Evolutionary conservation across 352 stramenopile species (phyloP).

Genomic region (Phytophthora pseudosyringae): DNA sequence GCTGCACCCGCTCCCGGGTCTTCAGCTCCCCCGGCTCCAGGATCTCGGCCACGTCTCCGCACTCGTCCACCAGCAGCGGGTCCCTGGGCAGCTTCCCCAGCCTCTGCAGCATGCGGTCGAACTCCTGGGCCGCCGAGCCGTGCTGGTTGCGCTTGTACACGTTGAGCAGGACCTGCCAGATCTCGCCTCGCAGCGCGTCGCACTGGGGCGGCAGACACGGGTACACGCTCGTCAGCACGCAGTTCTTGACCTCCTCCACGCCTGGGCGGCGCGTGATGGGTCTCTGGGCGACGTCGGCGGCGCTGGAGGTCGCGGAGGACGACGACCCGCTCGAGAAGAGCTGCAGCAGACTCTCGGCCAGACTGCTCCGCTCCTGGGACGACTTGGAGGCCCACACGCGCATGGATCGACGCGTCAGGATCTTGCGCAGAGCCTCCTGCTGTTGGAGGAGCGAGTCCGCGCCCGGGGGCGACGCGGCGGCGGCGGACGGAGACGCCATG

Average conservation of each 20-base stretch:
- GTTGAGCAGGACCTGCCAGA: slow-evolving; percentile 86
- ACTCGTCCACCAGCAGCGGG: slow-evolving; percentile 66
- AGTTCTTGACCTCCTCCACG: slow-evolving; percentile 74
- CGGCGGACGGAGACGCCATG: slow-evolving; percentile 24
- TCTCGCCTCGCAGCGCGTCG: slow-evolving; percentile 61
- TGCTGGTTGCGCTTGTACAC: slow-evolving; percentile 85
- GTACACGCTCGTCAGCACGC: slow-evolving; percentile 54
- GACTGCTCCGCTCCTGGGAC: slow-evolving; percentile 54
- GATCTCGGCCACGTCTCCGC: slow-evolving; percentile 48
- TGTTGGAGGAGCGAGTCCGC: slow-evolving; percentile 15
- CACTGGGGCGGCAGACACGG: slow-evolving; percentile 61
- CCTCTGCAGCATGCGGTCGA: slow-evolving; percentile 72
- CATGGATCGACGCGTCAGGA: slow-evolving; percentile 56
- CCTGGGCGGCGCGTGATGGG: slow-evolving; percentile 78
- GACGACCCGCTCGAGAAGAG: slow-evolving; percentile 62
- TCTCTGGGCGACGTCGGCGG: slow-evolving; percentile 31
- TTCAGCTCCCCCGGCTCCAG: slow-evolving; percentile 33
- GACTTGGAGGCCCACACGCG: slow-evolving; percentile 67
- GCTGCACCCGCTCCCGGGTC: slow-evolving; percentile 48
- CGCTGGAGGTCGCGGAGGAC: slow-evolving; percentile 11
- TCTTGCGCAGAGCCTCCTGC: slow-evolving; percentile 42
- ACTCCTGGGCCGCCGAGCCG: slow-evolving; percentile 68
- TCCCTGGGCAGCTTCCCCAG: slow-evolving; percentile 72
- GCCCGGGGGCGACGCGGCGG: background rate
- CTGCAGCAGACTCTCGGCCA: slow-evolving; percentile 63